Conservation (phyloP, 2,329 filamentous ascomycete genomes). For the Pseudocercospora cruenta region DNA sequence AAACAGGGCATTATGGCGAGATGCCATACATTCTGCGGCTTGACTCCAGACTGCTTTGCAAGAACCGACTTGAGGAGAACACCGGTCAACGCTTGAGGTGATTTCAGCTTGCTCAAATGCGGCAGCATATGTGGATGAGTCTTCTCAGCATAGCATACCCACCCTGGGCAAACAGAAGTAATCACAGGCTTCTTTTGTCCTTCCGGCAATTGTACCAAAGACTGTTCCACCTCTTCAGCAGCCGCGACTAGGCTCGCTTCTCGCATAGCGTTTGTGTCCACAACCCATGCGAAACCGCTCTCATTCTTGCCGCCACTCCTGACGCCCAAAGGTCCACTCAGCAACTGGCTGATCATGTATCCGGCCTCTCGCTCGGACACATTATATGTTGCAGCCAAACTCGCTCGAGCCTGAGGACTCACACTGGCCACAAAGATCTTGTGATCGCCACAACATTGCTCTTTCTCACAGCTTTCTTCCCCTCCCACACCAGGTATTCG, state of each 20-base stretch:
- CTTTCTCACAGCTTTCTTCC: conserved; percentile 8
- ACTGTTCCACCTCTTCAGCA: conserved; percentile 51
- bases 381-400: conserved; percentile 80
- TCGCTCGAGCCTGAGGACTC: conserved; percentile 87
- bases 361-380: conserved; percentile 75
- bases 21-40: conserved; percentile 86
- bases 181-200: conserved; percentile 67
- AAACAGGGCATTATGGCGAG: conserved; percentile 97
- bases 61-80: conserved; percentile 87
- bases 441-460: conserved; percentile 47
- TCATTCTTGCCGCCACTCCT: conserved; percentile 69
- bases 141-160: conserved; percentile 99
- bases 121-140: conserved; percentile 92
- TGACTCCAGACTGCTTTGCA: conserved; percentile 70
- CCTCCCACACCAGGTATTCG: conserved; percentile 22
- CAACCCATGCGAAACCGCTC: conserved; percentile 83
- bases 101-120: conserved; percentile 88
- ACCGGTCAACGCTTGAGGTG: conserved; percentile 87
- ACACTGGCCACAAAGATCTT: conserved; percentile 90
- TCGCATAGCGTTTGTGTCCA: conserved; percentile 84
- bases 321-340: conserved; percentile 72
- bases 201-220: conserved; percentile 34
- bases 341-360: conserved; percentile 78
- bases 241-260: conserved; percentile 75
- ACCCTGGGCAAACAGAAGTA: conserved; percentile 90